Percentiles rank a stretch among this genome's conserved stretches.
These are phyloP conservation scores for Dipodascopsis tothii DNA, from an alignment of 805 yeast species.

Conservation along the genomic window DNA sequence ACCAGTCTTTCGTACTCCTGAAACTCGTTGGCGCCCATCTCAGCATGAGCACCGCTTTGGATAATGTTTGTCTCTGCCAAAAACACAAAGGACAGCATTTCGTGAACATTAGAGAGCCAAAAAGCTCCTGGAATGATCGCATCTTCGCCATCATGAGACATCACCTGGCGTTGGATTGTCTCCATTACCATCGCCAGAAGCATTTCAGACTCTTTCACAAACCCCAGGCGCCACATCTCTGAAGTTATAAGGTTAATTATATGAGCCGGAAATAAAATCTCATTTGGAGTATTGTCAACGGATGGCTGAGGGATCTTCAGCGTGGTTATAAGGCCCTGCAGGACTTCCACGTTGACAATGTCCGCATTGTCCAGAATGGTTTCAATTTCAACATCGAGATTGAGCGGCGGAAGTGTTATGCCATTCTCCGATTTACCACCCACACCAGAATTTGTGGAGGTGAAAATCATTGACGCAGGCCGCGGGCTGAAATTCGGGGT, in stretches of 20 bases:
- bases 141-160: constrained; percentile 74
- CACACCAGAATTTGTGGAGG: background rate
- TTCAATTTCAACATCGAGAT: constrained; percentile 31
- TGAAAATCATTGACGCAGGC: constrained; percentile 18
- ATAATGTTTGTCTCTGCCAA: constrained; percentile 89
- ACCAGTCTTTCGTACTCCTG: constrained; percentile 82
- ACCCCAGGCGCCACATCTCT: constrained; percentile 97
- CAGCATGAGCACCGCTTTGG: constrained; percentile 71
- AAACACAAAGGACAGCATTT: constrained; percentile 85
- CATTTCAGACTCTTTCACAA: constrained; percentile 83
- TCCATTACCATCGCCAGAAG: constrained; percentile 83
- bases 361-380: constrained; percentile 30
- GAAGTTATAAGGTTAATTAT: constrained; percentile 83
- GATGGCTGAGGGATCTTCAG: constrained; percentile 80
- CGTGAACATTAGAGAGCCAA: constrained; percentile 96
- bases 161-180: constrained; percentile 77
- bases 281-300: constrained; percentile 78
- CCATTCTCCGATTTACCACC: background rate
- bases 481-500: constrained; percentile 27
- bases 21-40: constrained; percentile 84
- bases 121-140: constrained; percentile 88
- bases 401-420: background rate
- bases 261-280: constrained; percentile 92
- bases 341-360: constrained; percentile 66
- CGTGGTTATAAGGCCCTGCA: constrained; percentile 77